Conservation (phyloP, 202 grass and related monocot species). For the Dendrocalamus latiflorus region DNA sequence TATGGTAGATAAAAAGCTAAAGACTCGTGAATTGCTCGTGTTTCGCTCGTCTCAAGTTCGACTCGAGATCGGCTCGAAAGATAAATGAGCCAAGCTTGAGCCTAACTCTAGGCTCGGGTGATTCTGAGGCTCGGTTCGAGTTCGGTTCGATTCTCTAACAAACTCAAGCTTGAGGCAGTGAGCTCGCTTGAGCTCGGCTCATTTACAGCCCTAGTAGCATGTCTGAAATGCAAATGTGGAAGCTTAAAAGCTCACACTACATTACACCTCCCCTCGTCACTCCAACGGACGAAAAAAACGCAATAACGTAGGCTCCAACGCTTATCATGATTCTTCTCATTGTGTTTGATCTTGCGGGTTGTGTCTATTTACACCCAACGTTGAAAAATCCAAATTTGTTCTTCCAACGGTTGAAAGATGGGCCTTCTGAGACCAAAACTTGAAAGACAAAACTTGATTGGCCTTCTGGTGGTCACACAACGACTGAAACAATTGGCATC, state of each 20-base stretch:
- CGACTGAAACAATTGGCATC: not conserved
- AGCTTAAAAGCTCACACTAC: not conserved
- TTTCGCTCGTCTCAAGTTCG: too few species aligned
- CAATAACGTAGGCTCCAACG: not conserved
- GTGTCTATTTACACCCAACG: too few species aligned
- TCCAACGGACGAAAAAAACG: not conserved
- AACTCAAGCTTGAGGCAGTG: too few species aligned
- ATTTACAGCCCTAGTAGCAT: not conserved
- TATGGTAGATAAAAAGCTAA: too few species aligned
- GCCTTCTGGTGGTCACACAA: not conserved
- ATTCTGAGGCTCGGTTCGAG: too few species aligned
- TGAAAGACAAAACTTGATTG: not conserved
- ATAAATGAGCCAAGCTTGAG: too few species aligned
- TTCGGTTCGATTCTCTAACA: too few species aligned
- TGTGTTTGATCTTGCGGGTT: not conserved
- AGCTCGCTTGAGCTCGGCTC: too few species aligned
- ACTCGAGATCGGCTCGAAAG: too few species aligned
- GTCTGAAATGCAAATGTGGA: slow-evolving; percentile 11
- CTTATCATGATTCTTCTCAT: not conserved
- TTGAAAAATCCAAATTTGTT: not conserved
- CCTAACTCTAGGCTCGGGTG: too few species aligned
- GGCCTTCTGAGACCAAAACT: not conserved
- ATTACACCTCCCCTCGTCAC: not conserved
- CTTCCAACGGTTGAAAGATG: not conserved
- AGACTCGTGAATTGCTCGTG: too few species aligned